Evolutionary conservation across 305 asterid species (phyloP).

Genomic region (Fraxinus dipetala): DNA sequence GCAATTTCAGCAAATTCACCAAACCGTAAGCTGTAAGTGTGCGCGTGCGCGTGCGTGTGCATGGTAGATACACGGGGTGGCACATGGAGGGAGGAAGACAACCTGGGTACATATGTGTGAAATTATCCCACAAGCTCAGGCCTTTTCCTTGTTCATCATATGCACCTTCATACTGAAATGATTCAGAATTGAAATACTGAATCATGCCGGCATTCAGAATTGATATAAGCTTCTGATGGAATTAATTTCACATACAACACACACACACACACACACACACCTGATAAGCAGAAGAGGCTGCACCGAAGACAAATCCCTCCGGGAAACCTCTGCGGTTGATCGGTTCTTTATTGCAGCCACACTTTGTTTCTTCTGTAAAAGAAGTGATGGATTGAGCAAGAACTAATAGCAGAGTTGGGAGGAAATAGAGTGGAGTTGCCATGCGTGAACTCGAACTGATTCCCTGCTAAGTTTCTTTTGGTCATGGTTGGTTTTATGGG

Average conservation of each 20-base stretch:
- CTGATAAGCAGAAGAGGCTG: conserved; percentile 45
- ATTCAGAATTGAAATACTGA: not conserved
- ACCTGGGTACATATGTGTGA: conserved; percentile 55
- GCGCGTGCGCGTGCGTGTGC: not conserved
- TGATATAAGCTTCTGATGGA: not conserved
- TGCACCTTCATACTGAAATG: conserved; percentile 50
- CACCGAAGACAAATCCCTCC: conserved; percentile 33
- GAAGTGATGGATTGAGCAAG: not conserved
- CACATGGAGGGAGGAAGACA: not conserved
- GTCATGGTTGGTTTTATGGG: not conserved
- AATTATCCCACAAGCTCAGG: conserved; percentile 53
- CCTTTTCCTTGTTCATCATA: conserved; percentile 52
- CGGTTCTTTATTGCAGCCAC: conserved; percentile 15
- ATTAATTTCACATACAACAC: not conserved
- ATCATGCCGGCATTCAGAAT: not conserved
- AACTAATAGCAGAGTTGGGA: not conserved
- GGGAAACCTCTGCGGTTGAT: conserved; percentile 30
- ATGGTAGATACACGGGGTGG: not conserved
- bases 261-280: not conserved
- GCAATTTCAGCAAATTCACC: not conserved
- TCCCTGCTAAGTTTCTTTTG: not conserved
- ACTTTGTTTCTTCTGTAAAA: conserved; percentile 20
- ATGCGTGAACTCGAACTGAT: conserved; percentile 7
- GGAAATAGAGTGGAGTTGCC: conserved; percentile 22
- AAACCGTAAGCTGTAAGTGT: not conserved